phyloP scores from a whole-genome alignment of 1,284 basidiomycete species.

The Irpex sp. region DNA sequence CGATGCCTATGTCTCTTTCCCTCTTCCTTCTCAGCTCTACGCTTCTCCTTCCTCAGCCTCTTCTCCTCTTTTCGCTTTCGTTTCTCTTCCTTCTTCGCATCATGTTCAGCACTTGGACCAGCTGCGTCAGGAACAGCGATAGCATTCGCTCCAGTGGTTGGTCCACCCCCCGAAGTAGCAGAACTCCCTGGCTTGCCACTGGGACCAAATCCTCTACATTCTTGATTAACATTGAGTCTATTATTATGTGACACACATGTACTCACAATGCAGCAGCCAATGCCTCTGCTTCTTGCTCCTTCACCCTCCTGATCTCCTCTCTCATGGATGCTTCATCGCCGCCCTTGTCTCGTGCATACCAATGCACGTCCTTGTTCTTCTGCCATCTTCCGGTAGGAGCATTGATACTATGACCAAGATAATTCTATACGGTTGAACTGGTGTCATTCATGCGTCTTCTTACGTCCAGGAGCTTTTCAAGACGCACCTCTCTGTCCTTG shows the following conservation, averaged over 20 bases:
- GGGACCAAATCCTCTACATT: conserved; percentile 59
- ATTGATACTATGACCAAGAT: conserved; percentile 89
- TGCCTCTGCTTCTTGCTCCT: conserved; percentile 86
- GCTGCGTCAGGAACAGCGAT: conserved; percentile 24
- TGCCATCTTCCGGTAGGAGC: conserved; percentile 93
- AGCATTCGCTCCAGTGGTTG: conserved; percentile 34
- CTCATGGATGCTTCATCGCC: conserved; percentile 40
- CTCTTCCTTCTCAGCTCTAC: conserved; percentile 32
- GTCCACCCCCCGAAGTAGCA: conserved; percentile 23
- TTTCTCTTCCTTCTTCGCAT: conserved; percentile 53
- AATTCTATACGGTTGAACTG: conserved; percentile 54
- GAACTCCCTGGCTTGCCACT: conserved; percentile 35
- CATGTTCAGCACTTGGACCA: conserved; percentile 26
- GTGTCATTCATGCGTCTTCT: background rate
- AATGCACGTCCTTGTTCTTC: conserved; percentile 92
- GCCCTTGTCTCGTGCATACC: conserved; percentile 74
- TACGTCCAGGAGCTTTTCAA: background rate
- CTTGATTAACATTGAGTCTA: background rate
- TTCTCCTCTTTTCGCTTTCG: conserved; percentile 53
- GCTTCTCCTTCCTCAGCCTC: conserved; percentile 42
- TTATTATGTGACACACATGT: conserved; percentile 26
- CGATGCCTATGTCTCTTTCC: conserved; percentile 15
- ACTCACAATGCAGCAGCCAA: conserved; percentile 69
- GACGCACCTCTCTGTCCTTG: conserved; percentile 81
- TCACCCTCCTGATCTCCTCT: conserved; percentile 77